phyloP scores from a whole-genome alignment of 768 basidiomycete species.

The Pilatotrama ljubarskyi region DNA sequence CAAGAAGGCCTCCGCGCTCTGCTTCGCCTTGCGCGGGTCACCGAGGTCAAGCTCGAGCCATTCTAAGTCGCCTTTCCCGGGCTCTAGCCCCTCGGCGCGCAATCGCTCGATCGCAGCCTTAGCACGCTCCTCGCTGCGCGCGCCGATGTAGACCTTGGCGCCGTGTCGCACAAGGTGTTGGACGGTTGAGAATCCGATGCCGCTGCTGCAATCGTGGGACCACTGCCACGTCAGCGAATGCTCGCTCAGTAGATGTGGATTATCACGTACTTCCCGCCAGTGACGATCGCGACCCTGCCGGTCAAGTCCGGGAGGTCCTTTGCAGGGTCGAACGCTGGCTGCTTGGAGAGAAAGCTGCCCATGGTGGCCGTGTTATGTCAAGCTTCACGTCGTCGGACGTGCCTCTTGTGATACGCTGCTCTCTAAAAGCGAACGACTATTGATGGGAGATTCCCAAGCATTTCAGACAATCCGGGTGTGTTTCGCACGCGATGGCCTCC shows the following conservation, averaged over 20 bases:
- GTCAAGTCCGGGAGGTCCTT: constrained; percentile 47
- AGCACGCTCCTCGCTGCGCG: constrained; percentile 36
- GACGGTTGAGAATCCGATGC: constrained; percentile 40
- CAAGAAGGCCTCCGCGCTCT: constrained; percentile 39
- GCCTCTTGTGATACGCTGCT: no score
- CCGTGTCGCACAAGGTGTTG: constrained; percentile 41
- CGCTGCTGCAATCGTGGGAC: constrained; percentile 27
- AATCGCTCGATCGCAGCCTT: constrained; percentile 36
- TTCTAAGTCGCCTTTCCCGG: constrained; percentile 34
- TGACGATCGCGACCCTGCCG: constrained; percentile 49
- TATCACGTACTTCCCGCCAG: constrained; percentile 48
- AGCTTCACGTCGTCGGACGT: neutral
- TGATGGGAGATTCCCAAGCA: no score
- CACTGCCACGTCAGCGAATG: no score
- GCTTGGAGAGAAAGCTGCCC: constrained; percentile 8
- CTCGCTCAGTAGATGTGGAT: neutral
- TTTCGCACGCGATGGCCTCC: no score
- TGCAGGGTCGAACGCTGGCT: constrained; percentile 28
- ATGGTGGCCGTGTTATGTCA: neutral
- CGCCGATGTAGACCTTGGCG: constrained; percentile 43
- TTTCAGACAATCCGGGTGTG: no score
- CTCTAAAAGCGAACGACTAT: no score
- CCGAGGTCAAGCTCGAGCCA: constrained; percentile 43
- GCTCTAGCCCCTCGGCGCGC: constrained; percentile 32
- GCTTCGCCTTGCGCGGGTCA: constrained; percentile 37